Evolutionary conservation across 192 early-diverging fungal genomes (phyloP).

Genomic region (Podila epigama): DNA sequence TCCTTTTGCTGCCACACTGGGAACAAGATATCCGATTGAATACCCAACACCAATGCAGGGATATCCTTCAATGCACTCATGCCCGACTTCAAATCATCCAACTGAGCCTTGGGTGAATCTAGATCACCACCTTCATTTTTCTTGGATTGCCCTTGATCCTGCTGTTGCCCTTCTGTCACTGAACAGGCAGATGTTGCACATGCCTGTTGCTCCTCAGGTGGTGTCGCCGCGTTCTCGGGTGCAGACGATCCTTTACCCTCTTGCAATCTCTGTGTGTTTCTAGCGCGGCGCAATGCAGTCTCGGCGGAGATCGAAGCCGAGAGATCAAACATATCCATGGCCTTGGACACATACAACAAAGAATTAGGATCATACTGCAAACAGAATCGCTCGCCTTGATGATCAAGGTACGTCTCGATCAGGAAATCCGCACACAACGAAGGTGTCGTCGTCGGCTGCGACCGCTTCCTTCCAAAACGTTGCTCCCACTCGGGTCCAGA

Average conservation of each 20-base stretch:
- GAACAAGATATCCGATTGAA: slow-evolving; percentile 96
- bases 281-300: slow-evolving; percentile 50
- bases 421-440: slow-evolving; percentile 91
- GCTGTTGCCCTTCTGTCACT: background rate
- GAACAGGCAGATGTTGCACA: slow-evolving; percentile 3
- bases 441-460: slow-evolving; percentile 74
- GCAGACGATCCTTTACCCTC: slow-evolving; percentile 30
- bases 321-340: slow-evolving; percentile 99
- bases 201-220: slow-evolving; percentile 14
- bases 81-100: slow-evolving; percentile 75
- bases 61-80: slow-evolving; percentile 66
- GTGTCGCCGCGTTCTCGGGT: slow-evolving; percentile 28
- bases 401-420: slow-evolving; percentile 96
- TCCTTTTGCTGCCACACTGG: slow-evolving; percentile 96
- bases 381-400: slow-evolving; percentile 95
- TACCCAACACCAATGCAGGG: slow-evolving; percentile 91
- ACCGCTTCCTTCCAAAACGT: slow-evolving; percentile 88
- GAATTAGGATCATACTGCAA: slow-evolving; percentile 95
- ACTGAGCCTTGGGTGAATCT: slow-evolving; percentile 54
- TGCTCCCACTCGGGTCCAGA: slow-evolving; percentile 99
- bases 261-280: slow-evolving; percentile 39
- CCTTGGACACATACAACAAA: slow-evolving; percentile 91
- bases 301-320: slow-evolving; percentile 59
- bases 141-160: background rate
- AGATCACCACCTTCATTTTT: slow-evolving; percentile 14